These are phyloP conservation scores for Mycena belliarum DNA, from an alignment of 768 basidiomycete genomes.

Conservation along the genomic window DNA sequence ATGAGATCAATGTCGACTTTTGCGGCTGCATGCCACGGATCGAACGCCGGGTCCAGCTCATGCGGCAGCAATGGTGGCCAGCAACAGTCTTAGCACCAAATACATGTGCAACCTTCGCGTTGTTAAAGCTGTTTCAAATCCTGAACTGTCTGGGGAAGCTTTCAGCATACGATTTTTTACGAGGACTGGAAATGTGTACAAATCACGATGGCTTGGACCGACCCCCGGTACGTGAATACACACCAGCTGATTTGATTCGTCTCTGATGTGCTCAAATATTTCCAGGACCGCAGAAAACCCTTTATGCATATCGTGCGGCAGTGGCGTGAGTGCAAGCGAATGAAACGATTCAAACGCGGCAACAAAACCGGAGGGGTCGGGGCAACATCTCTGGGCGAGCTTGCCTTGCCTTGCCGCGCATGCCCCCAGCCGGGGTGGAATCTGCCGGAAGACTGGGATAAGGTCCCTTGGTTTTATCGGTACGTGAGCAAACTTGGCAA, in stretches of 20 bases:
- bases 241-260: too few species aligned
- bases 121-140: conserved; percentile 12
- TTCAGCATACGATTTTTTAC: conserved; percentile 16
- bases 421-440: background rate
- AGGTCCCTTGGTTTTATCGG: background rate
- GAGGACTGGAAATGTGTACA: background rate
- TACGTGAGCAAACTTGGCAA: background rate
- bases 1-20: conserved; percentile 10
- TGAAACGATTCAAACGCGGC: background rate
- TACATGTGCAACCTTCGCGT: conserved; percentile 13
- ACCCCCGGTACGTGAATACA: conserved; percentile 2
- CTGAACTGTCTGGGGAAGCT: conserved; percentile 18
- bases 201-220: conserved; percentile 3
- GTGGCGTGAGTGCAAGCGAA: conserved; percentile 13
- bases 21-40: too few species aligned
- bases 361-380: background rate
- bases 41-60: conserved; percentile 18
- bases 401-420: background rate
- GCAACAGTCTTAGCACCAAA: conserved; percentile 13
- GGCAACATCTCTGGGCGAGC: background rate
- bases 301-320: conserved; percentile 17
- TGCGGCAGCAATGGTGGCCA: conserved; percentile 16
- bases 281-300: conserved; percentile 7
- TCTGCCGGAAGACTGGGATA: conserved; percentile 17
- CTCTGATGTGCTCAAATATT: too few species aligned